These are phyloP conservation scores for Schwanniomyces etchellsii DNA, from an alignment of 1,139 yeast species.

Conservation along the genomic window DNA sequence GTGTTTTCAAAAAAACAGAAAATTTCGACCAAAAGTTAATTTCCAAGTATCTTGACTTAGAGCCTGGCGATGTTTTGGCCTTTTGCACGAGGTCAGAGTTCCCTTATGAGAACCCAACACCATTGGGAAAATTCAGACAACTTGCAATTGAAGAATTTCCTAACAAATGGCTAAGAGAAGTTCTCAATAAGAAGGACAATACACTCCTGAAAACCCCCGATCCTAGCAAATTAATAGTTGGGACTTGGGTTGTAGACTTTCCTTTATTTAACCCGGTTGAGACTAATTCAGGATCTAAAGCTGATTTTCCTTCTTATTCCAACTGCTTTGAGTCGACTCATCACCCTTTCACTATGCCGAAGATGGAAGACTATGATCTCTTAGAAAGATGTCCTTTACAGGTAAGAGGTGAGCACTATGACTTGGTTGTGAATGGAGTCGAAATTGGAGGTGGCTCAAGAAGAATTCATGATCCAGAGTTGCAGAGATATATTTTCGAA, in stretches of 20 bases:
- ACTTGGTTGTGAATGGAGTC: constrained; percentile 87
- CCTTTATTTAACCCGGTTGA: constrained; percentile 84
- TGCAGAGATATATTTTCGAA: constrained; percentile 68
- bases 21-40: constrained; percentile 19
- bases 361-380: constrained; percentile 56
- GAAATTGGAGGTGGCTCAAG: constrained; percentile 98
- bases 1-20: constrained; percentile 14
- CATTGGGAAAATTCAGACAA: constrained; percentile 82
- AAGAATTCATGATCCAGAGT: constrained; percentile 79
- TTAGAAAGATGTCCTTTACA: constrained; percentile 52
- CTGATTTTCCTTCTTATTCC: constrained; percentile 59
- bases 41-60: constrained; percentile 29
- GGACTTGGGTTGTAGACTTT: constrained; percentile 83
- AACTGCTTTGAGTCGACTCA: constrained; percentile 65
- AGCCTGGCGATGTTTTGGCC: constrained; percentile 71
- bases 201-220: constrained; percentile 13
- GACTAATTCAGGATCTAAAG: constrained; percentile 22
- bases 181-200: constrained; percentile 15
- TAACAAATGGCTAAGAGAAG: constrained; percentile 42
- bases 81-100: constrained; percentile 61
- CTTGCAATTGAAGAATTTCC: constrained; percentile 56
- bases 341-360: constrained; percentile 95
- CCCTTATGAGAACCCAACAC: constrained; percentile 91
- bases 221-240: constrained; percentile 43
- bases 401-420: constrained; percentile 92